Evolutionary conservation across 2,329 filamentous ascomycete species (phyloP), one percentile per base, ranked within the genome.

Genomic region (Hymenoscyphus albidus): DNA sequence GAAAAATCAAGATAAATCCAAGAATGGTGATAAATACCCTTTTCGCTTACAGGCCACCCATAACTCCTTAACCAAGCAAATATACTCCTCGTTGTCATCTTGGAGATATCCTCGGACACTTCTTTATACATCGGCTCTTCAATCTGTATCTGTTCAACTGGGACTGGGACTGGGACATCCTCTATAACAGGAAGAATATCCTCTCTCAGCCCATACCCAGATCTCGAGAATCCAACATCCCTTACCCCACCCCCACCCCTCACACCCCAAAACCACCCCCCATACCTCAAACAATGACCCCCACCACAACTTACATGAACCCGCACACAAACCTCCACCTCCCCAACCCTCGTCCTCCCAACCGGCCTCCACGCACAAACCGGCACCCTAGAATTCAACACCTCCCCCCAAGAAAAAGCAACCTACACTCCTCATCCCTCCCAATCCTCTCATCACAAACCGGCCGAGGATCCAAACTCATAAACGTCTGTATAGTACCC

Each of bases 301-400:
- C 59, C 66, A 40, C 71, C 14, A 7, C 42, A 75, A 3, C 68
- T 44, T 32, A 68, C 69, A 67, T 76, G 73, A 58, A 55, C 54
- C 44, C 71, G 72, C 5, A 76, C 72, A 58, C 74, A 70, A 12
- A 76, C 58, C 61, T 76, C 72, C 48, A 69, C 70, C 64, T 75
- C 70, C 62, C 69, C 71, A 9, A 72, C 42, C 18, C 59, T 63
- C 57, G 71, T 75, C 56, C 56, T 64, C 13, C 75, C 74, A 64
- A 76, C 74, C 61, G 74, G 74, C 44, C 40, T 69, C 75, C 73
- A 77, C 59, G 71, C 71, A 57, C 69, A 72, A 22, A 73, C 62
- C 35, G 61, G 64, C 54, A 65, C n/a, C 10, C 64, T 58, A 63
- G 61, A 57, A 59, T 65, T 57, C 44, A 59, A 59, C 39, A 61